These are phyloP conservation scores for Polytrichum commune DNA, from an alignment of 225 moss, liverwort and hornwort species.

Conservation along the genomic window DNA sequence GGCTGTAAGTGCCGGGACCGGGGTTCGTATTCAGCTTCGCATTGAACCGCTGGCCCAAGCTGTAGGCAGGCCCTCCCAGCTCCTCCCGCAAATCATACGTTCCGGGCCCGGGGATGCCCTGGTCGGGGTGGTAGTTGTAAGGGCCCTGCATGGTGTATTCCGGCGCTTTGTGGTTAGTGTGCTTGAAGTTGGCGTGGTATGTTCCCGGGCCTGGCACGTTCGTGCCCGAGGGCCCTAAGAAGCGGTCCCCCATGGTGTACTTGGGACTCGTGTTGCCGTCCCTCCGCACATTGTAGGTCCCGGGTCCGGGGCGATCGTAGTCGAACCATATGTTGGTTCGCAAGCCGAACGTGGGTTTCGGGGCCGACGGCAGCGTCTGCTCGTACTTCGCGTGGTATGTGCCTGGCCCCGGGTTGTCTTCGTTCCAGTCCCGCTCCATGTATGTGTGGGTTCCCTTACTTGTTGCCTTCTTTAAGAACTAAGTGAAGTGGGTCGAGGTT, in stretches of 20 bases:
- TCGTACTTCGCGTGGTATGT: neutral
- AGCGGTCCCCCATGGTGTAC: constrained; percentile 9
- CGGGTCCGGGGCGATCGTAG: constrained; percentile 5
- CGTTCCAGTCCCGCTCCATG: constrained; percentile 5
- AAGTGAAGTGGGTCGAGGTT: too few species aligned
- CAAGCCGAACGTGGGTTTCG: neutral
- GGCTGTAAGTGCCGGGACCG: constrained; percentile 8
- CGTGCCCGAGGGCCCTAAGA: neutral
- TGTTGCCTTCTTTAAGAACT: too few species aligned
- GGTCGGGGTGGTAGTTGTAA: neutral
- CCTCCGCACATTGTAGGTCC: constrained; percentile 7
- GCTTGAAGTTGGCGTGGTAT: constrained; percentile 3
- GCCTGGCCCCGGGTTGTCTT: constrained; percentile 11
- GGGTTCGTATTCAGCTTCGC: neutral
- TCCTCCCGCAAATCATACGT: constrained; percentile 5
- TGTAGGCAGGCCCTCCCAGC: neutral
- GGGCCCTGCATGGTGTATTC: constrained; percentile 8
- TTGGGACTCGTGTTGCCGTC: constrained; percentile 8
- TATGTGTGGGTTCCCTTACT: too few species aligned
- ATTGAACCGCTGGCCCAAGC: constrained; percentile 1
- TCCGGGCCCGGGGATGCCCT: constrained; percentile 7
- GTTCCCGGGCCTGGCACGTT: constrained; percentile 6
- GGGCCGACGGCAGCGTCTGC: neutral
- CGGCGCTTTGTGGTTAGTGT: neutral
- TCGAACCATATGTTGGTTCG: constrained; percentile 8